These are phyloP conservation scores for Scedosporium boydii DNA, from an alignment of 2,329 filamentous ascomycete genomes.

Conservation along the genomic window DNA sequence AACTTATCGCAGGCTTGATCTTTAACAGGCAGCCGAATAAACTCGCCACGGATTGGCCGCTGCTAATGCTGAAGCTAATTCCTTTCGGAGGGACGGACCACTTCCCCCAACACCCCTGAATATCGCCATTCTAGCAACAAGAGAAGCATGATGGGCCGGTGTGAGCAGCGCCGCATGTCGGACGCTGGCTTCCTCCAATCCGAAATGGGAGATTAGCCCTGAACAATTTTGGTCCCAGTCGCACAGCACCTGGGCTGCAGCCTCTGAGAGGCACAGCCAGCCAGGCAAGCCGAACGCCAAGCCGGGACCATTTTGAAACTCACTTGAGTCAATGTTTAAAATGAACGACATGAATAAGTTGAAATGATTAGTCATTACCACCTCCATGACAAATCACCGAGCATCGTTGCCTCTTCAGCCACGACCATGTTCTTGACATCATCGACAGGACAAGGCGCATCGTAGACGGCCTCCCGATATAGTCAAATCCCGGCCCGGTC, in stretches of 20 bases:
- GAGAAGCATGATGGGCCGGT: too few species aligned
- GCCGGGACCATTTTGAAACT: background rate
- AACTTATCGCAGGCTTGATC: background rate
- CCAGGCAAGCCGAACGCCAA: background rate
- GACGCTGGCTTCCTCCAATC: background rate
- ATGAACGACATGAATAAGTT: background rate
- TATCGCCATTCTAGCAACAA: background rate
- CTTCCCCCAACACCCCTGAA: background rate
- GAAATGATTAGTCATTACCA: background rate
- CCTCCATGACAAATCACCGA: background rate
- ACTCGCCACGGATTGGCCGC: background rate
- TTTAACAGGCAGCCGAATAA: background rate
- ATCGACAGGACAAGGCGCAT: background rate
- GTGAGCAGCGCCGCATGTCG: background rate
- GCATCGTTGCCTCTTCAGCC: background rate
- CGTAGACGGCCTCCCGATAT: background rate
- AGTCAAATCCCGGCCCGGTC: too few species aligned
- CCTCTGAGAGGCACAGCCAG: background rate
- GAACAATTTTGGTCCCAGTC: background rate
- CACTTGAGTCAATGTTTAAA: conserved; percentile 4
- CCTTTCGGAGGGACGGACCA: background rate
- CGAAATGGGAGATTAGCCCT: background rate
- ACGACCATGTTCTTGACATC: background rate
- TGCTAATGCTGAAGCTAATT: background rate
- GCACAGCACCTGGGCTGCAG: background rate